Percentiles rank a stretch among this genome's conserved stretches.
These are phyloP conservation scores for Plectosphaerella plurivora DNA, from an alignment of 2,329 filamentous ascomycete species.

Conservation along the genomic window DNA sequence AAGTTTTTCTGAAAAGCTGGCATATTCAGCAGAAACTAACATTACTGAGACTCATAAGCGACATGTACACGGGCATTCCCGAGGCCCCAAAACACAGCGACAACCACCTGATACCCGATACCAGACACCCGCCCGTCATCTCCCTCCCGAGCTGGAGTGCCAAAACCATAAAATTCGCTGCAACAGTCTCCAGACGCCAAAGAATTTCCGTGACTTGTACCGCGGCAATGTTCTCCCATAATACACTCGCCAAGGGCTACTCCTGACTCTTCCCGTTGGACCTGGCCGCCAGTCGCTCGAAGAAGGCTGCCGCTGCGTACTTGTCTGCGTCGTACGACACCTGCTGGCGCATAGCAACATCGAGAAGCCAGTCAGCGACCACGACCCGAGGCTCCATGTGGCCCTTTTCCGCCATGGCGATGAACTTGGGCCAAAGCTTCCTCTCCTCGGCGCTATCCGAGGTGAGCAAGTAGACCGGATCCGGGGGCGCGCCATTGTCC, in stretches of 20 bases:
- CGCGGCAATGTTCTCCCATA: neutral
- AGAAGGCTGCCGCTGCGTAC: slow-evolving; percentile 50
- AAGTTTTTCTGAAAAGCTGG: slow-evolving; percentile 77
- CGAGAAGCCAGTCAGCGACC: slow-evolving; percentile 81
- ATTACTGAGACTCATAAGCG: slow-evolving; percentile 1
- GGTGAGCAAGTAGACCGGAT: slow-evolving; percentile 80
- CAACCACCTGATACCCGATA: neutral
- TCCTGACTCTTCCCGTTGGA: too few relatives aligned
- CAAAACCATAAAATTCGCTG: too few relatives aligned
- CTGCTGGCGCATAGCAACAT: slow-evolving; percentile 84
- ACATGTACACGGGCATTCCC: neutral
- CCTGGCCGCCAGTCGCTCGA: slow-evolving; percentile 16
- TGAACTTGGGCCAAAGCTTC: slow-evolving; percentile 75
- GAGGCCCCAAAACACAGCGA: too few relatives aligned
- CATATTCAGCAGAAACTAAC: neutral
- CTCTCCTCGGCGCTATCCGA: slow-evolving; percentile 63
- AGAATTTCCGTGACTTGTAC: too few relatives aligned
- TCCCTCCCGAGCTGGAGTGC: too few relatives aligned
- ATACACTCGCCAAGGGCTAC: slow-evolving; percentile 3
- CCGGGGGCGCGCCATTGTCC: slow-evolving; percentile 55
- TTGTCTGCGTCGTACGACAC: slow-evolving; percentile 57
- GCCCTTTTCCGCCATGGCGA: slow-evolving; percentile 70
- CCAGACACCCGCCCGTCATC: neutral
- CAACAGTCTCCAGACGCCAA: too few relatives aligned
- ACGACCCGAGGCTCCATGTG: slow-evolving; percentile 81